Base-by-base conservation (phyloP, 208 protist species). In the Crithidia fasciculata region DNA sequence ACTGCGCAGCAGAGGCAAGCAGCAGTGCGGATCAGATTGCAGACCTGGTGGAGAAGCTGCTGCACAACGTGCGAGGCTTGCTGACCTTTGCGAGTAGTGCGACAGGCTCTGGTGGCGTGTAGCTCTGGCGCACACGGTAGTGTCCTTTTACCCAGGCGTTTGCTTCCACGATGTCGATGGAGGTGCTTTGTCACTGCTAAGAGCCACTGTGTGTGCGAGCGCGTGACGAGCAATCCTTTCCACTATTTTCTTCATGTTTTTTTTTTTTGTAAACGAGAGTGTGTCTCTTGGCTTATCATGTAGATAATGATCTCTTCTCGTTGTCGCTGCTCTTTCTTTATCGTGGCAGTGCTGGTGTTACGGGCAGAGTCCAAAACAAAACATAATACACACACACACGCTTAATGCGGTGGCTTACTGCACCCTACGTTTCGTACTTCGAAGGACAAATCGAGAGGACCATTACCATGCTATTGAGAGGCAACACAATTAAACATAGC, bases 21-120 rank as follows among this genome's bases (percentile, higher is more conserved):
- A 83, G 76, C 55, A 85, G 90, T 66, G 84, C 83, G 5, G 74
- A 75, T 49, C 87, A 95, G 70, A 89, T 91, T 49, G 86, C 88
- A 0, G 84, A 87, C 47, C 37, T 95, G 41, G 88, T 95, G 54
- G 90, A 90, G 50, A 92, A 91, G 75, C 67, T 93, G 50, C 80
- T 95, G 18, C 52, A 78, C 18, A 95, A 95, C 55, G 68, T 95
- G n/a, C 69, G 80, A 28, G 86, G 79, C 8, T 78, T 93, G 66
- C 57, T 84, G 15, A 8, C 50, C 15, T 5, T 53, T 8, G 19
- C 54, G 28, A 28, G 28, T 28, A 28, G 28, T 28, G 28, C 28
- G 28, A 28, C 28, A 28, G 28, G 28, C 28, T 28, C 28, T 28
- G 28, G 28, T 28, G 3, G 39, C 39, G 3, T 5, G 4, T 12